Percentiles rank a stretch among this genome's conserved stretches.
Evolutionary conservation across 2,329 filamentous ascomycete species (phyloP).

Genomic region (Epichloe coenophiala): DNA sequence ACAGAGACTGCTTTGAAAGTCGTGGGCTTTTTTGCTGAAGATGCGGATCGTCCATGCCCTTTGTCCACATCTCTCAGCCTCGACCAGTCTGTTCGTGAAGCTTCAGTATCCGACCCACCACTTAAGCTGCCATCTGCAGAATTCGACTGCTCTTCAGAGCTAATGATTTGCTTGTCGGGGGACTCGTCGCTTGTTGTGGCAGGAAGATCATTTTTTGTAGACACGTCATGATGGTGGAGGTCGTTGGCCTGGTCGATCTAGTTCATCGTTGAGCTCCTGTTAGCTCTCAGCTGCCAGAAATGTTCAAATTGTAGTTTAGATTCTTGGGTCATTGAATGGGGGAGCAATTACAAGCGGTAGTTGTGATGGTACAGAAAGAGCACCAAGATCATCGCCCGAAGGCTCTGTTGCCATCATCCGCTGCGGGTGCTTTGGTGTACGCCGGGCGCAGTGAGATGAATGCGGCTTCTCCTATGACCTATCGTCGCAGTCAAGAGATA

Average conservation of each 20-base stretch:
- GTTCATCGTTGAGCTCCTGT: not conserved
- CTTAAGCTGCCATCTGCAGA: constrained; percentile 57
- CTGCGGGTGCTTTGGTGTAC: constrained; percentile 12
- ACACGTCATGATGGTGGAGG: constrained; percentile 28
- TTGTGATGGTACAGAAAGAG: constrained; percentile 36
- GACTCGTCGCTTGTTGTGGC: constrained; percentile 32
- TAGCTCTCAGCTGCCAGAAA: not conserved
- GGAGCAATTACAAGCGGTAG: constrained; percentile 26
- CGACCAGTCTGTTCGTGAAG: constrained; percentile 43
- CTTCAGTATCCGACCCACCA: constrained; percentile 66
- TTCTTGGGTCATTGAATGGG: not conserved
- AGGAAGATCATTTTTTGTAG: constrained; percentile 34
- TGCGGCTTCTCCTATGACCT: not conserved
- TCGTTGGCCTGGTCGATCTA: constrained; percentile 28
- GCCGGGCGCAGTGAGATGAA: constrained; percentile 19
- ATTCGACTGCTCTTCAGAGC: constrained; percentile 44
- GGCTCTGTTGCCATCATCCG: constrained; percentile 55
- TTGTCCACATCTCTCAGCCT: constrained; percentile 44
- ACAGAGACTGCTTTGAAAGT: constrained; percentile 79
- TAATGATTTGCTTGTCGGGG: constrained; percentile 42
- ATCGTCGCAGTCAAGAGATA: constrained; percentile 8
- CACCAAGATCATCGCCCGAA: constrained; percentile 37
- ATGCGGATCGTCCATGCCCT: constrained; percentile 42
- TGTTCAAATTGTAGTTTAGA: not conserved
- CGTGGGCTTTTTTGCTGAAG: constrained; percentile 59